phyloP scores from a whole-genome alignment of 2,329 filamentous ascomycete genomes.

The Colletotrichum somersetense region DNA sequence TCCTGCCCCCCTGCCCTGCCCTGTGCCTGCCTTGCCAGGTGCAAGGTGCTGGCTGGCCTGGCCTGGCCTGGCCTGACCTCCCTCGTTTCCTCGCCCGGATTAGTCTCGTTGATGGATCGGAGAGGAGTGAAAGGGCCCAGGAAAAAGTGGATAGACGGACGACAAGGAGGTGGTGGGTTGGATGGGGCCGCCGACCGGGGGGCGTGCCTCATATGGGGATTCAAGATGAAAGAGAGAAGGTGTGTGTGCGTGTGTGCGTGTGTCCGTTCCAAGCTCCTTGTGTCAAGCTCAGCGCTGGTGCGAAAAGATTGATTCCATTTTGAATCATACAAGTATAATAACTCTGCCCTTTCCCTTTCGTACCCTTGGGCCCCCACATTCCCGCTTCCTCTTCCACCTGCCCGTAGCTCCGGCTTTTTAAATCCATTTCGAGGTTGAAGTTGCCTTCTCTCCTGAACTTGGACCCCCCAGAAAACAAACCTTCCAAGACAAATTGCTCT shows the following conservation, averaged over 20 bases:
- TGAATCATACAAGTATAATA: constrained; percentile 41
- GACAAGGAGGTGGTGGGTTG: neutral
- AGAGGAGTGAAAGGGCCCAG: constrained; percentile 23
- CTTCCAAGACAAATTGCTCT: constrained; percentile 22
- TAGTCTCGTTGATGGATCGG: constrained; percentile 38
- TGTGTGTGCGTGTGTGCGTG: neutral
- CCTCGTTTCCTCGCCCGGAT: constrained; percentile 21
- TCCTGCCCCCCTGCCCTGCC: constrained; percentile 13
- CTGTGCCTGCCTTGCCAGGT: constrained; percentile 29
- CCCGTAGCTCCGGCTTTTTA: constrained; percentile 39
- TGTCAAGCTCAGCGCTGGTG: constrained; percentile 11
- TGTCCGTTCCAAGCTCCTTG: constrained; percentile 34
- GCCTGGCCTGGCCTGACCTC: constrained; percentile 7
- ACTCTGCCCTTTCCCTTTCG: constrained; percentile 30
- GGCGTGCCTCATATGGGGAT: constrained; percentile 38
- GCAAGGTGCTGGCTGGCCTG: constrained; percentile 16
- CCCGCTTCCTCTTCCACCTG: constrained; percentile 31
- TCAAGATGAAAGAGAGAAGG: constrained; percentile 36
- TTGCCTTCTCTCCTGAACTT: constrained; percentile 22
- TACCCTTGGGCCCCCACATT: constrained; percentile 14
- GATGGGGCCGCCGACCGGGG: constrained; percentile 22
- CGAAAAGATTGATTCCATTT: constrained; percentile 38
- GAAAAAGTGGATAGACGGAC: neutral
- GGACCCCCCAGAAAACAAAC: neutral
- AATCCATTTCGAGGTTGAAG: constrained; percentile 28